Conservation (phyloP, 1,284 basidiomycete genomes). For the Cutaneotrichosporon dermatis region DNA sequence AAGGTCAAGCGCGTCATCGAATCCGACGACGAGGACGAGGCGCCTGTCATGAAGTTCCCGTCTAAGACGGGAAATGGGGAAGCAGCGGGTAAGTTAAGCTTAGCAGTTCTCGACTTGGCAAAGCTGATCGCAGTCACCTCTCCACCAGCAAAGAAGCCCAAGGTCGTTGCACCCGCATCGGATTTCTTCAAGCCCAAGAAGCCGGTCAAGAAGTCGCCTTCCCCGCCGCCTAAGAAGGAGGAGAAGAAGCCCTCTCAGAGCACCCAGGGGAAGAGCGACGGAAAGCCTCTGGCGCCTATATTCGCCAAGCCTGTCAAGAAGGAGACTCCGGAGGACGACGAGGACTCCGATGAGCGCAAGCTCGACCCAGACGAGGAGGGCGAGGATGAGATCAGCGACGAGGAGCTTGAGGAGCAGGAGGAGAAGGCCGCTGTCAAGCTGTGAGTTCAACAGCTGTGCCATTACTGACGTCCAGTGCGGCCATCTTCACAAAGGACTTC, state of each 20-base stretch:
- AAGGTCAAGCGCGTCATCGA: conserved; percentile 60
- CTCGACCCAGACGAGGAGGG: conserved; percentile 26
- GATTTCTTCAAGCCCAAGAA: conserved; percentile 26
- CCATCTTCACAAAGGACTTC: conserved; percentile 48
- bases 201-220: background rate
- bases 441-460: conserved; percentile 48
- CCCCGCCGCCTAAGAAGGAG: background rate
- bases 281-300: conserved; percentile 47
- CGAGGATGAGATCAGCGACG: conserved; percentile 46
- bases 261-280: conserved; percentile 22
- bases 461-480: conserved; percentile 56
- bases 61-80: conserved; percentile 8
- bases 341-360: conserved; percentile 40
- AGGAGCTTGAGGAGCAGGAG: conserved; percentile 55
- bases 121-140: conserved; percentile 12
- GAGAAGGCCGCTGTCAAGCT: conserved; percentile 60
- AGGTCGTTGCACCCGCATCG: conserved; percentile 20
- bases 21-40: conserved; percentile 61
- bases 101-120: background rate
- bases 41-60: conserved; percentile 1
- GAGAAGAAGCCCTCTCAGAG: conserved; percentile 8
- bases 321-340: conserved; percentile 31
- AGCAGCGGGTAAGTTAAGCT: background rate
- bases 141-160: conserved; percentile 38
- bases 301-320: conserved; percentile 39